phyloP scores from a whole-genome alignment of 2,329 filamentous ascomycete species.

The Daldinia sp. region DNA sequence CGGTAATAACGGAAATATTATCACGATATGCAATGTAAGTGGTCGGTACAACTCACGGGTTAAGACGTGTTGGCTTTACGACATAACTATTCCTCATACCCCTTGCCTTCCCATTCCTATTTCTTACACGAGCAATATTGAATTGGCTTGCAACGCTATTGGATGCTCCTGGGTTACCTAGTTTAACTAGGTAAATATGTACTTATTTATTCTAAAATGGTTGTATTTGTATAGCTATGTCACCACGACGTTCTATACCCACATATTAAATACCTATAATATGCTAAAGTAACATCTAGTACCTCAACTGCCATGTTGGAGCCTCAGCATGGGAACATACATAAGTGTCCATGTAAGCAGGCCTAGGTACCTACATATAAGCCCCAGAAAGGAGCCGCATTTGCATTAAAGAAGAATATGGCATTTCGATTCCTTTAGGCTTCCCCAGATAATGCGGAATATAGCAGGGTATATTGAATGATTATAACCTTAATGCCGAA shows the following conservation, averaged over 20 bases:
- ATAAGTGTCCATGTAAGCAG: conserved; percentile 2
- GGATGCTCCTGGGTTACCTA: not conserved
- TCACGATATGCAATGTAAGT: not conserved
- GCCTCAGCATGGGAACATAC: not conserved
- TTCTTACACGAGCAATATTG: not conserved
- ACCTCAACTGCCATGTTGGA: not conserved
- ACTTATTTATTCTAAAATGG: not conserved
- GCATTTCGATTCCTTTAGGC: not conserved
- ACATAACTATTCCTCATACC: not conserved
- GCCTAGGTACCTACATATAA: conserved; percentile 1
- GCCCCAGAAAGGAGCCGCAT: not conserved
- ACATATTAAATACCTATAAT: not conserved
- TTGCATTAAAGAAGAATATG: not conserved
- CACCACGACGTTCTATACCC: too few species aligned
- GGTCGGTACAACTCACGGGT: not conserved
- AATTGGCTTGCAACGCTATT: not conserved
- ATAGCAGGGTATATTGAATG: not conserved
- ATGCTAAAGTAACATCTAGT: not conserved
- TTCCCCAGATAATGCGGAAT: not conserved
- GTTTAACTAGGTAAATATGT: not conserved
- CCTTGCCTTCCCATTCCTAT: not conserved
- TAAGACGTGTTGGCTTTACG: not conserved
- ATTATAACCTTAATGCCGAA: not conserved
- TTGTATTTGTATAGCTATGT: not conserved
- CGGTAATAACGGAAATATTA: not conserved